Evolutionary conservation across 345 rosid species (phyloP).

Genomic region (Pistacia vera): DNA sequence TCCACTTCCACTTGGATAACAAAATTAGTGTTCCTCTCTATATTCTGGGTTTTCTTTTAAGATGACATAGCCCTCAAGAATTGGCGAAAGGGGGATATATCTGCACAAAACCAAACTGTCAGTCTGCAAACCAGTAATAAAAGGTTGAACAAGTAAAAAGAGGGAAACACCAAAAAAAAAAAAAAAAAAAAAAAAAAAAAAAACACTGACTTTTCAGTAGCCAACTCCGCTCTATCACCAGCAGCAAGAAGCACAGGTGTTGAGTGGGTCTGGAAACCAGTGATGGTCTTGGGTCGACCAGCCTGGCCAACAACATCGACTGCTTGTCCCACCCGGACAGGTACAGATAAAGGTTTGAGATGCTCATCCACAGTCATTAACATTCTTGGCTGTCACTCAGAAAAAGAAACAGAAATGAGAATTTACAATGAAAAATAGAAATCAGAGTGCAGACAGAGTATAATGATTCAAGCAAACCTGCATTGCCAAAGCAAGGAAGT

Average conservation of each 20-base stretch:
- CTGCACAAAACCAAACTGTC: constrained; percentile 32
- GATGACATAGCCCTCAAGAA: constrained; percentile 91
- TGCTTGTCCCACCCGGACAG: constrained; percentile 94
- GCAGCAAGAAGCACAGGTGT: constrained; percentile 95
- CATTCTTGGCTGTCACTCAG: constrained; percentile 80
- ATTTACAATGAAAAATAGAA: not conserved
- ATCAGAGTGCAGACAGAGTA: not conserved
- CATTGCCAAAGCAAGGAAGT: constrained; percentile 93
- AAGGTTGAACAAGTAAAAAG: not conserved
- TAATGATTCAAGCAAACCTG: constrained; percentile 53
- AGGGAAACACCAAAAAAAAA: not conserved
- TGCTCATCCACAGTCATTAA: constrained; percentile 81
- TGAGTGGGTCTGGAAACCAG: constrained; percentile 96
- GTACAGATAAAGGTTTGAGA: constrained; percentile 79
- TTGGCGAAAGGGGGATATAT: constrained; percentile 85
- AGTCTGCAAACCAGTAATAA: not conserved
- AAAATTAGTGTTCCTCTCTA: constrained; percentile 54
- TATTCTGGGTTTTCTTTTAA: constrained; percentile 84
- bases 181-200: constrained; percentile 15
- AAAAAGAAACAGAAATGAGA: not conserved
- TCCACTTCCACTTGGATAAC: not conserved
- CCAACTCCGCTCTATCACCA: constrained; percentile 93
- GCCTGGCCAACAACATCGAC: constrained; percentile 98
- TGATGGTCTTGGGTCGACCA: constrained; percentile 93
- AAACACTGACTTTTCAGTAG: constrained; percentile 79